phyloP scores from a whole-genome alignment of 345 rosid species.

The Firmiana major region DNA sequence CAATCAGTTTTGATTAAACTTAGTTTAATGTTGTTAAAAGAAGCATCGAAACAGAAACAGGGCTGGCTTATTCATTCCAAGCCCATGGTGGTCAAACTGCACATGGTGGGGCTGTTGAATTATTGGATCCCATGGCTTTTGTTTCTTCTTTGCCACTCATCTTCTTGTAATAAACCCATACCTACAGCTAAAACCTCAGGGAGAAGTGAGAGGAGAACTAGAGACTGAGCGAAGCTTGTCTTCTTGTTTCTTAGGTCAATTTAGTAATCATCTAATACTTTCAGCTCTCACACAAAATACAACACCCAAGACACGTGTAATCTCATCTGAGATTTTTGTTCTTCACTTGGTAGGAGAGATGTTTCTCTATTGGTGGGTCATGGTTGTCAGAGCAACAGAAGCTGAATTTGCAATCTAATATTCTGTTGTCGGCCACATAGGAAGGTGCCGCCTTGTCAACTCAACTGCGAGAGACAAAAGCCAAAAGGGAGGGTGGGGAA shows the following conservation, averaged over 20 bases:
- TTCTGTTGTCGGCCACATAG: constrained; percentile 38
- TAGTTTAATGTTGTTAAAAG: no score
- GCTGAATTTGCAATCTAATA: constrained; percentile 9
- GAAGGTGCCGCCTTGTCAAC: neutral
- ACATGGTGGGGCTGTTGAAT: constrained; percentile 17
- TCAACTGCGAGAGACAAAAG: no score
- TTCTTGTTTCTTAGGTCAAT: neutral
- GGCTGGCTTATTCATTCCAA: neutral
- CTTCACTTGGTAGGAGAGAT: neutral
- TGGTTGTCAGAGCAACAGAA: constrained; percentile 1
- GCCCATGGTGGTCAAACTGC: constrained; percentile 15
- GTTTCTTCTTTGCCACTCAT: neutral
- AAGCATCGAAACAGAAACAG: neutral
- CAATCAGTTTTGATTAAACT: neutral
- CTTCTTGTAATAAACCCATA: neutral
- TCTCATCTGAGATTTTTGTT: neutral
- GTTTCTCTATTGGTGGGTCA: neutral
- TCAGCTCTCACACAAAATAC: neutral
- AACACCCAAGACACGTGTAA: neutral
- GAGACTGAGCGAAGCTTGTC: neutral
- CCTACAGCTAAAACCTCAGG: neutral
- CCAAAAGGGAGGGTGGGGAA: neutral
- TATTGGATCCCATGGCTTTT: constrained; percentile 18
- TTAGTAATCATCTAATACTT: neutral
- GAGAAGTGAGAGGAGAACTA: neutral